phyloP scores from a whole-genome alignment of 148 eudicot genomes.

The Nepenthes gracilis region DNA sequence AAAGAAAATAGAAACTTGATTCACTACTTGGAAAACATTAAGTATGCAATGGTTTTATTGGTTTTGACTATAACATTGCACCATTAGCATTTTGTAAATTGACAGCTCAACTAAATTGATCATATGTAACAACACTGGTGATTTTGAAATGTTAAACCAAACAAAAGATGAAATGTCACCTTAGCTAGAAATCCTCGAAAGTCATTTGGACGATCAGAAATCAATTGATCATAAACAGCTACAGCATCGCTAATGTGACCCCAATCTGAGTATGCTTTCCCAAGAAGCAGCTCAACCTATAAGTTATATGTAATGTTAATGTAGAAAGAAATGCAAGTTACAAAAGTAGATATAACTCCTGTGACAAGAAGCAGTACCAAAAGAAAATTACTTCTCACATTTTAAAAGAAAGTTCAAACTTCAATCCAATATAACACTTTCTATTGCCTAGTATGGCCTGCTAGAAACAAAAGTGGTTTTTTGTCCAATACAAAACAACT shows the following conservation, averaged over 20 bases:
- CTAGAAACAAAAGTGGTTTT: no score
- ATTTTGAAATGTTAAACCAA: background rate
- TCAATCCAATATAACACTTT: no score
- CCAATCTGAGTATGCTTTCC: conserved; percentile 97
- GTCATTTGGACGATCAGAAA: conserved; percentile 69
- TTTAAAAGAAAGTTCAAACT: no score
- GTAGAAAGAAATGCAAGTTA: background rate
- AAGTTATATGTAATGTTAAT: background rate
- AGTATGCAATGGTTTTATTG: no score
- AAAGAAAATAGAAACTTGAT: no score
- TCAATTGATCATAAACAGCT: conserved; percentile 79
- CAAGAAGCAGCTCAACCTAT: conserved; percentile 91
- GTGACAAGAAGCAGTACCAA: background rate
- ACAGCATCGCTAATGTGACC: conserved; percentile 91
- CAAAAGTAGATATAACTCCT: background rate
- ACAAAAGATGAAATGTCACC: conserved; percentile 25
- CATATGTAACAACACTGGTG: background rate
- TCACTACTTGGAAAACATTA: no score
- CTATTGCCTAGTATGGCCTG: no score
- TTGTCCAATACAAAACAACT: no score
- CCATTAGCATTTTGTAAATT: no score
- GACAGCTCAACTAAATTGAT: no score
- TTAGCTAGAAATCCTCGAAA: conserved; percentile 90
- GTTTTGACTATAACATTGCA: no score
- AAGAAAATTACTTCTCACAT: background rate